These are phyloP conservation scores for Rhinocladiella mackenziei DNA, from an alignment of 2,329 filamentous ascomycete species.

Conservation along the genomic window DNA sequence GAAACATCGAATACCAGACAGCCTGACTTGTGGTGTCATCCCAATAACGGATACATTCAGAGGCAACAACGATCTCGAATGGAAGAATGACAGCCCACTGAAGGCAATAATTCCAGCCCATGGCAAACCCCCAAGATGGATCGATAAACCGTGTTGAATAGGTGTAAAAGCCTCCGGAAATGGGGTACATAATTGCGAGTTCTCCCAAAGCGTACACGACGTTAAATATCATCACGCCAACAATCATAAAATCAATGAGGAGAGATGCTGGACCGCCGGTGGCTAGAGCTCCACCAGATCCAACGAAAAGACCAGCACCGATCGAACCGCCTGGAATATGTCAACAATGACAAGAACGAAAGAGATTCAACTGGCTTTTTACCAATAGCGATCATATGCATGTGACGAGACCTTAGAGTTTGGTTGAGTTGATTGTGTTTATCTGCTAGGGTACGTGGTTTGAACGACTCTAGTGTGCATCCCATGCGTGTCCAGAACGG, in stretches of 20 bases:
- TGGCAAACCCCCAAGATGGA: constrained; percentile 54
- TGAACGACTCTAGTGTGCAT: constrained; percentile 40
- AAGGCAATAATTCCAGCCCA: constrained; percentile 53
- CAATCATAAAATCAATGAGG: constrained; percentile 70
- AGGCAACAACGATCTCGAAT: constrained; percentile 72
- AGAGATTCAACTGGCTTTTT: no score
- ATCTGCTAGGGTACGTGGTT: constrained; percentile 30
- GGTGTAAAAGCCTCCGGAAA: constrained; percentile 85
- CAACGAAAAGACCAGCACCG: constrained; percentile 80
- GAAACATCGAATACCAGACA: constrained; percentile 66
- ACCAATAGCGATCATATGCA: constrained; percentile 97
- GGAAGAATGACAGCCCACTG: constrained; percentile 79
- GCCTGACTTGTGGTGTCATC: constrained; percentile 33
- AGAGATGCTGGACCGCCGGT: constrained; percentile 70
- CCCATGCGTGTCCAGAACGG: constrained; percentile 40
- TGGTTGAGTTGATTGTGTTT: constrained; percentile 18
- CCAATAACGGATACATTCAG: constrained; percentile 75
- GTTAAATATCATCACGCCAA: constrained; percentile 84
- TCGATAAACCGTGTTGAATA: constrained; percentile 91
- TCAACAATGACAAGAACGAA: no score
- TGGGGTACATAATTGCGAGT: constrained; percentile 81
- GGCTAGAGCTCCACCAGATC: constrained; percentile 67
- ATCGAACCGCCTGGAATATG: constrained; percentile 18
- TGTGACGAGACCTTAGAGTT: constrained; percentile 52
- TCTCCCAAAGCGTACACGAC: constrained; percentile 89